Percentiles rank a stretch among this genome's conserved stretches.
These are phyloP conservation scores for Sclerotiophoma versabilis DNA, from an alignment of 2,329 filamentous ascomycete species.

Conservation along the genomic window DNA sequence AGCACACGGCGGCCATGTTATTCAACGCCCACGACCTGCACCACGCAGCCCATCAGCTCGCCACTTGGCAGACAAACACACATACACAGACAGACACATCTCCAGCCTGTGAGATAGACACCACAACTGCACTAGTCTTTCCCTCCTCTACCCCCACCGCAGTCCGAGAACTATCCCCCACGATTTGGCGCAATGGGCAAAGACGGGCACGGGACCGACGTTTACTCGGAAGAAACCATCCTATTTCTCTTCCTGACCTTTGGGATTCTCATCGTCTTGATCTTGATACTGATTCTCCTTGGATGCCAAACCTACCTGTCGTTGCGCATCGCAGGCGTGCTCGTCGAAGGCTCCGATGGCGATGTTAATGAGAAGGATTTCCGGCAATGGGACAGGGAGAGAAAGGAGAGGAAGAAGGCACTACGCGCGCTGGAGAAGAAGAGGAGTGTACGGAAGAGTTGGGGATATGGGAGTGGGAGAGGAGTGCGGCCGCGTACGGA, in stretches of 20 bases:
- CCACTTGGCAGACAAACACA: neutral
- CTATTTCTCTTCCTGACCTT: slow-evolving; percentile 39
- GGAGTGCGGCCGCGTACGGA: neutral
- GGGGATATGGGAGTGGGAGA: neutral
- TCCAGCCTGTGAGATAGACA: no score
- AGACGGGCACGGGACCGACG: neutral
- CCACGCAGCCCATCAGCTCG: neutral
- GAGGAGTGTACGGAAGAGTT: neutral
- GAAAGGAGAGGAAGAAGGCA: slow-evolving; percentile 8
- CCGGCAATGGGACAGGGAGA: neutral
- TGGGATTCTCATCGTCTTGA: slow-evolving; percentile 32
- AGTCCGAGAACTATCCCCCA: neutral
- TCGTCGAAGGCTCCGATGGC: slow-evolving; percentile 22
- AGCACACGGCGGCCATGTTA: neutral
- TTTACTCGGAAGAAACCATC: slow-evolving; percentile 20
- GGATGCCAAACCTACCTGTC: slow-evolving; percentile 35
- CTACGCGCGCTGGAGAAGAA: slow-evolving; percentile 11
- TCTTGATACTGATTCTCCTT: slow-evolving; percentile 28
- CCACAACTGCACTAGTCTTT: no score
- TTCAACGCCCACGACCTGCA: neutral
- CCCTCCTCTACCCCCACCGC: neutral
- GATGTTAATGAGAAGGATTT: neutral
- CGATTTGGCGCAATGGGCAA: neutral
- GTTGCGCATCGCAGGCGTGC: slow-evolving; percentile 30
- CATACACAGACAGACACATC: neutral